phyloP scores from a whole-genome alignment of 2,329 filamentous ascomycete genomes.

The Colletotrichum phormii region DNA sequence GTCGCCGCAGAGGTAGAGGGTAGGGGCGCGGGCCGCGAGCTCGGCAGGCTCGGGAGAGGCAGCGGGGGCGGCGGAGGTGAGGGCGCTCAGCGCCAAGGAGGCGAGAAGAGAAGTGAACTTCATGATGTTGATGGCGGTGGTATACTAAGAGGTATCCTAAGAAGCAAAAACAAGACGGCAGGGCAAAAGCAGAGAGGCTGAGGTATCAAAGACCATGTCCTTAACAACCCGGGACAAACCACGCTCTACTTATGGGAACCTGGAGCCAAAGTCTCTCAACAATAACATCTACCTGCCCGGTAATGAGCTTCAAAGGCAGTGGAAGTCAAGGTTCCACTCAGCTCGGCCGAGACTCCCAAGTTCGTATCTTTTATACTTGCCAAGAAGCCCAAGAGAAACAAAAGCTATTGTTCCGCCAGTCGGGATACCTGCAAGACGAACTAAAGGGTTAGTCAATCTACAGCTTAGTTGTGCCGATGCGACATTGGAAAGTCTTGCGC shows the following conservation, averaged over 20 bases:
- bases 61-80: constrained; percentile 38
- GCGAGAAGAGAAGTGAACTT: constrained; percentile 29
- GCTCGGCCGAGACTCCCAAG: constrained; percentile 26
- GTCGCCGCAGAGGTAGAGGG: constrained; percentile 69
- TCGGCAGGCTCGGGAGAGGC: constrained; percentile 6
- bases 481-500: constrained; percentile 1
- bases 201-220: not conserved
- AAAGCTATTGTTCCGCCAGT: constrained; percentile 32
- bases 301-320: not conserved
- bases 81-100: constrained; percentile 27
- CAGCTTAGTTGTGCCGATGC: not conserved
- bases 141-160: not conserved
- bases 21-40: constrained; percentile 42
- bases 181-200: not conserved
- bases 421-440: not conserved
- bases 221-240: too few species aligned
- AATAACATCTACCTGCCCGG: not conserved
- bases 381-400: constrained; percentile 21
- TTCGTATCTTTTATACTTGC: constrained; percentile 13
- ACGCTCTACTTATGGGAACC: not conserved
- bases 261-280: not conserved
- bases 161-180: not conserved
- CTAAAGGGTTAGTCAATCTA: not conserved
- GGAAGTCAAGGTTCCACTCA: constrained; percentile 11
- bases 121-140: not conserved